Base-by-base conservation (phyloP, 495 filamentous ascomycete species). In the Xylaria bambusicola region DNA sequence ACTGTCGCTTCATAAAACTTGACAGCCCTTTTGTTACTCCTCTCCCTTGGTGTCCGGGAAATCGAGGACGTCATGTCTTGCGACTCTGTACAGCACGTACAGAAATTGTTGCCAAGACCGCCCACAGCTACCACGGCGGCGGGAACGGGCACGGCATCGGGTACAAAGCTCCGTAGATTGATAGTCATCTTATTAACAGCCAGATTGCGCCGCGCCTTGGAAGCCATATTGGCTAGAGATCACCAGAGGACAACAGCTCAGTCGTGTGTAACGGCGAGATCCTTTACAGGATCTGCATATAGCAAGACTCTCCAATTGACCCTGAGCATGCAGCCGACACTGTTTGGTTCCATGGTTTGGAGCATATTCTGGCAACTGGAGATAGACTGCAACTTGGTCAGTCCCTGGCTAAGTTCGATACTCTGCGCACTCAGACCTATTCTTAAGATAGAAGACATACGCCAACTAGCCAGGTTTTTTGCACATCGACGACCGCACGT, bases 281-380 rank as follows among this genome's bases (percentile, higher is more conserved):
- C 36, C 36, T 38, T 38, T 38, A 38, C 36, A 38, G 36, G 36
- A 38, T 38, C 36, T 38, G 36, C 36, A 38, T 38, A 38, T 38
- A 38, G 36, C 6, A 6, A 38, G 36, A 38, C 36, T 38, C 36
- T 38, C 36, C 36, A 38, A 13, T 38, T 38, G 36, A 38, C 36
- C 36, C 36, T 15, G 36, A 38, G 36, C 36, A 38, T 38, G 36
- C 36, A 38, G 36, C 36, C 36, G 36, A 38, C 6, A 38, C 36
- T 38, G 36, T 38, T 38, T 38, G 36, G 36, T 15, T 52, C 49
- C 24, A 33, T n/a, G 29, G n/a, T 59, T 47, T 59, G 56, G 56
- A 52, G 56, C 29, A 59, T 48, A 21, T 59, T 59, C 38, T 59
- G 56, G 56, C 44, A 52, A 52, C 46, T 47, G 15, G 56, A 29